Base-by-base conservation (phyloP, 2,329 filamentous ascomycete species). In the Paecilomyces sp. region DNA sequence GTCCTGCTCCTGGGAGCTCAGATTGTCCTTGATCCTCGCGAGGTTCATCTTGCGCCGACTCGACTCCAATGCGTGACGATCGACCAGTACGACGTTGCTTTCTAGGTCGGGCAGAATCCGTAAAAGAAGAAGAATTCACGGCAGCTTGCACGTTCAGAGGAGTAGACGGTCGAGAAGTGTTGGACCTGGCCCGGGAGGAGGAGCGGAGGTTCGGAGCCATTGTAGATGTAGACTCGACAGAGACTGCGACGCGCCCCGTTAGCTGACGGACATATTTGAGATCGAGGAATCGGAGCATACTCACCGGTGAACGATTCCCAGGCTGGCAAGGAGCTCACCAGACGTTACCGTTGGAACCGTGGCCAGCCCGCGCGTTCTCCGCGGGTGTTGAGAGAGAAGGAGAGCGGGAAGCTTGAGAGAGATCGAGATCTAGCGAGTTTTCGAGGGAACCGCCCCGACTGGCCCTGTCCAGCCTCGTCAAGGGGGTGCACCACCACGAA, bases 141-240 rank as follows among this genome's bases (percentile, higher is more conserved):
- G 64, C 28, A 11, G 61, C 61, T 50, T 64, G 62, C 57, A 64
- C 61, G 61, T 64, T 63, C 31, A 65, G 62, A 50, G 71, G 70
- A 33, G 71, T 72, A 41, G 68, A 67, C n/a, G 70, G 71, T 51
- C 71, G 68, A 56, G 71, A 73, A 57, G 66, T 66, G 58, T 67
- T 68, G 33, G 70, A 68, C 57, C 63, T 65, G 59, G 65, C 66
- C 61, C 68, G 68, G 60, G 72, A 72, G 50, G 68, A 65, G 18
- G 71, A 72, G 41, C 71, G 72, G 61, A 74, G 70, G 59, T 68
- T 71, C 63, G 67, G 71, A 66, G 71, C 67, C 72, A 74, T 74
- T 61, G 62, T 56, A 56, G 57, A 53, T 41, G 50, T 41, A 36
- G 41, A 54, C 54, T 50, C 28, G 54, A 61, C 41, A 58, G 56